Base-by-base conservation (phyloP, 2,329 filamentous ascomycete genomes). In the Ceratocystis variospora region DNA sequence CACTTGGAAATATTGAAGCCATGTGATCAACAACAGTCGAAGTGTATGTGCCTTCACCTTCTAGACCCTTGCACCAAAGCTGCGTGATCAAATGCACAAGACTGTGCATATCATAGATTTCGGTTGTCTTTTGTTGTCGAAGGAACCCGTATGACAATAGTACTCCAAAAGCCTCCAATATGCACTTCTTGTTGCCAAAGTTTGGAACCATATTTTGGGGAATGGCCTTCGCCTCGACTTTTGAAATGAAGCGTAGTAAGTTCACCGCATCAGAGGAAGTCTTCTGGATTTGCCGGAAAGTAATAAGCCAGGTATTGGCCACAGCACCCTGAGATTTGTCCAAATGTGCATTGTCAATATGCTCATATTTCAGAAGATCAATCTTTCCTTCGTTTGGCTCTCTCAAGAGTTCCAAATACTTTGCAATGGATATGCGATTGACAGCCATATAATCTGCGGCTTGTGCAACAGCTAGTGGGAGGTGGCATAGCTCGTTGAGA, bases 401-500 rank as follows among this genome's bases (percentile, higher is more conserved):
- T 1, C 8, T 10, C 1, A 53, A 53, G 17, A 19, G 12, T 1
- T 53, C 15, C 5, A 53, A 4, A 25, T 53, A 53, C 50, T 33
- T 45, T 17, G 53, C n/a, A 15, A 65, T 2, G 3, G 28, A 17
- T 6, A 48, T 31, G 3, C 22, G 15, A 1, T 63, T 68, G 19
- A 41, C 41, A 22, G 61, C 67, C 15, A 71, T 66, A 15, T 70
- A 71, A 12, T 66, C 66, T 1, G 68, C 64, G 5, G 69, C 70
- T 46, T 70, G 69, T 0, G 28, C 46, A 25, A 70, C 70, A 1
- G 69, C 69, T 31, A 70, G 55, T 0, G 70, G 70, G 10, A 69
- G 65, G 44, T 66, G 53, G 19, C 45, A 53, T 0, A 70, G 62
- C 3, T 65, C n/a, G 0, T 44, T 6, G 31, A 33, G 31, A 33